Percentiles rank a stretch among this genome's conserved stretches.
phyloP scores from a whole-genome alignment of 805 yeast species.

The Metschnikowia dekortorum region DNA sequence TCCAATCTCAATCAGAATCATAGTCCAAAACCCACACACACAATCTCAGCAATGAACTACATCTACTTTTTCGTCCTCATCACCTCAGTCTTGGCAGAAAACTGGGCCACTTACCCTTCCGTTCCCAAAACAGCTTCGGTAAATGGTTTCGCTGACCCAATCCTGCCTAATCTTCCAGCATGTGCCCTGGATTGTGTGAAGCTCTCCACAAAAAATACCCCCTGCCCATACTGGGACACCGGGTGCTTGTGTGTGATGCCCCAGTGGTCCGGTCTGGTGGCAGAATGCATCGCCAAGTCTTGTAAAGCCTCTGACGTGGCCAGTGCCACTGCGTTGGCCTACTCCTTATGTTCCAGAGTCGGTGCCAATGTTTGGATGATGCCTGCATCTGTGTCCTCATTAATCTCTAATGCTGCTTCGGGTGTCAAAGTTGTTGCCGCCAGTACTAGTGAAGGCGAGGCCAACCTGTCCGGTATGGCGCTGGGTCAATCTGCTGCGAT shows the following conservation, averaged over 20 bases:
- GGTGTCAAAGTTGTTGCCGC: slow-evolving; percentile 5
- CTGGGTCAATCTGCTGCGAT: slow-evolving; percentile 8
- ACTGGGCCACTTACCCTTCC: slow-evolving; percentile 42
- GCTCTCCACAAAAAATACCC: slow-evolving; percentile 36
- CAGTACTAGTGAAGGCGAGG: slow-evolving; percentile 2
- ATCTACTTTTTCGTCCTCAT: slow-evolving; percentile 4
- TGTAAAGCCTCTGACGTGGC: slow-evolving; percentile 37
- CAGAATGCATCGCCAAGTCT: slow-evolving; percentile 35
- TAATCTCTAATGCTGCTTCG: slow-evolving; percentile 23
- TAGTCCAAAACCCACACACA: background rate
- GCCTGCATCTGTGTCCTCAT: slow-evolving; percentile 39
- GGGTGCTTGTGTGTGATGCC: slow-evolving; percentile 50
- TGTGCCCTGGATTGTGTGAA: slow-evolving; percentile 43
- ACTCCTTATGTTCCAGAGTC: slow-evolving; percentile 36
- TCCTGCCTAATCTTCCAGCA: slow-evolving; percentile 32
- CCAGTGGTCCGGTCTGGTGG: slow-evolving; percentile 42
- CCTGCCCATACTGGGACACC: slow-evolving; percentile 52
- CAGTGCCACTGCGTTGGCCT: slow-evolving; percentile 39
- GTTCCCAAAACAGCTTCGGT: slow-evolving; percentile 45
- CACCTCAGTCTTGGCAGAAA: slow-evolving; percentile 21
- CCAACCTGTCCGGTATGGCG: slow-evolving; percentile 5
- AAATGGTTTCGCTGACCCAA: slow-evolving; percentile 48
- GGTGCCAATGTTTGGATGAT: slow-evolving; percentile 44
- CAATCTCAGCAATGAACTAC: background rate
- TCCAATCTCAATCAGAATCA: background rate